Conservation (phyloP, 2,329 filamentous ascomycete genomes). For the Epichloe hybrida region DNA sequence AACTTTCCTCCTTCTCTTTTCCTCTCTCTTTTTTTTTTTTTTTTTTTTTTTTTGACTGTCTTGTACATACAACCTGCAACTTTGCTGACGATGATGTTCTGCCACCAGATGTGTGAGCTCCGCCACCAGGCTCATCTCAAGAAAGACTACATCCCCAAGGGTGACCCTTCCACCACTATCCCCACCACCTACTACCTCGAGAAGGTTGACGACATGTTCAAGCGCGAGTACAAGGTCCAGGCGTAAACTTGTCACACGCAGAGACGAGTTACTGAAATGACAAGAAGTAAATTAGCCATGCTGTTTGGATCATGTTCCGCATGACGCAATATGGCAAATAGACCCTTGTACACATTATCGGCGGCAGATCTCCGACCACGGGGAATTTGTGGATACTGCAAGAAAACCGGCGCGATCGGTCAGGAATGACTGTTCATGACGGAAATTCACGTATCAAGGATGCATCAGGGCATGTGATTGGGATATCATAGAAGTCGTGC, state of each 20-base stretch:
- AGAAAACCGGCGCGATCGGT: neutral
- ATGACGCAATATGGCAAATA: neutral
- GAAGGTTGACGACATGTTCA: slow-evolving; percentile 76
- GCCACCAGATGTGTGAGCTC: slow-evolving; percentile 57
- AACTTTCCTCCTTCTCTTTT: neutral
- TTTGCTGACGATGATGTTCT: slow-evolving; percentile 6
- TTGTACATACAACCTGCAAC: neutral
- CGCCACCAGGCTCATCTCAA: slow-evolving; percentile 74
- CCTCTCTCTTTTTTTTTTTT: neutral
- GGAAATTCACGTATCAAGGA: slow-evolving; percentile 6
- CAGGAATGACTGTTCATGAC: slow-evolving; percentile 2
- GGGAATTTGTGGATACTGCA: neutral
- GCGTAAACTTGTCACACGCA: slow-evolving; percentile 31
- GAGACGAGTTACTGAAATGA: neutral
- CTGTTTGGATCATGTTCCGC: slow-evolving; percentile 2
- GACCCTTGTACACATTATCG: slow-evolving; percentile 3
- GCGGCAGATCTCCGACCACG: slow-evolving; percentile 2
- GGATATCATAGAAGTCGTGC: slow-evolving; percentile 5
- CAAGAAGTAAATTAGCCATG: slow-evolving; percentile 1
- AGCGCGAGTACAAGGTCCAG: slow-evolving; percentile 65
- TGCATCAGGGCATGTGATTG: slow-evolving; percentile 4
- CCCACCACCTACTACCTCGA: slow-evolving; percentile 66
- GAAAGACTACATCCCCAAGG: slow-evolving; percentile 62
- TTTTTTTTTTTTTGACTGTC: neutral
- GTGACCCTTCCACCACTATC: slow-evolving; percentile 51